Evolutionary conservation across 495 filamentous ascomycete genomes (phyloP), one percentile per base, ranked within the genome.

Genomic region (Bryoglossum gracile): DNA sequence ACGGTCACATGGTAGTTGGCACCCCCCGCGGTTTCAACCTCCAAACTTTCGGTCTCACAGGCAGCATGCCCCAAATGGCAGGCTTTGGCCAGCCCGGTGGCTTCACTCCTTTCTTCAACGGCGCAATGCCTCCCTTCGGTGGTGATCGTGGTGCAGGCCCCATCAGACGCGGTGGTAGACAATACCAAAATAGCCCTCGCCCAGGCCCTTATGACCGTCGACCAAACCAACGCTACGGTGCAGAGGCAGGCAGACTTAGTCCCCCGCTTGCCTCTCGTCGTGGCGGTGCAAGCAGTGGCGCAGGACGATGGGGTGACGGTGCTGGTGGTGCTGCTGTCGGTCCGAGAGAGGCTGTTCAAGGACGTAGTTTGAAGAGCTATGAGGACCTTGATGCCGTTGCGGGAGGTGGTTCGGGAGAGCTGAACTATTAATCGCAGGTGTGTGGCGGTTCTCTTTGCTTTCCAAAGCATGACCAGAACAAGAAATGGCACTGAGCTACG

Each of bases 1-100:
- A 82, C 57, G 82, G 82, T 39, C 81, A 88, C 50, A 70, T 74
- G 33, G 78, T 82, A 19, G 74, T 83, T n/a, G 90, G 90, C 14
- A 92, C 92, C 3, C 91, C 92, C 21, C 85, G 92, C 33, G 89
- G 88, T 3, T 97, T 97, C 71, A 89, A 86, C 53, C 76, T 96
- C 5, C 71, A 83, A n/a, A 80, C 79, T 51, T 76, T 76, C 26
- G 54, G 66, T 25, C 67, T 78, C 62, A 71, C 68, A 44, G 66
- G 56, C 37, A 43, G 32, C 25, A 80, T 88, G 74, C 72, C 81
- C 4, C 57, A 66, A 24, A 72, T 82, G 60, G 64, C 67, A 13
- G 61, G 65, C 30, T 74, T 77, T 54, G 68, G 63, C 61, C 62
- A 67, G 65, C 60, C 54, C 34, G 62, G 66, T 13, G 71, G 81